Conservation (phyloP, 805 yeast genomes). For the Pichia manshurica region DNA sequence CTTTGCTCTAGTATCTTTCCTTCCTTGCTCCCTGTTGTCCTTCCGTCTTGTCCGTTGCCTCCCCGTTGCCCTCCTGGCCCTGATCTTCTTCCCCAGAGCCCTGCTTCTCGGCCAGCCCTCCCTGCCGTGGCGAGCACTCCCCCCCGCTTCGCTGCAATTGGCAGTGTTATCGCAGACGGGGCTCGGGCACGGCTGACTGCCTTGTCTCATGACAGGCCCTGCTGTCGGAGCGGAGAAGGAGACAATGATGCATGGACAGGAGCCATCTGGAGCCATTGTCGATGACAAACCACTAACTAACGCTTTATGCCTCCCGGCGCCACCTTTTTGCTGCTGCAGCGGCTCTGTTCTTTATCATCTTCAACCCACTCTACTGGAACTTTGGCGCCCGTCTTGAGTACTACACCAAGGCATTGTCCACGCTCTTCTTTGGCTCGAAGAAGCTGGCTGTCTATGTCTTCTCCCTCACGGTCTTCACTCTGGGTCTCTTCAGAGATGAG, state of each 20-base stretch:
- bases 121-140: background rate
- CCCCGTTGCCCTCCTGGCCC: too few relatives aligned
- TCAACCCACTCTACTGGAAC: conserved; percentile 97
- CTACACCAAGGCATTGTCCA: conserved; percentile 69
- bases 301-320: background rate
- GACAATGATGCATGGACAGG: too few relatives aligned
- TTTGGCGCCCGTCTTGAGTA: conserved; percentile 84
- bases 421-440: conserved; percentile 58
- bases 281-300: background rate
- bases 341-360: conserved; percentile 64
- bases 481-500: conserved; percentile 80
- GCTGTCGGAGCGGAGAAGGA: too few relatives aligned
- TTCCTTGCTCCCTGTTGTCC: too few relatives aligned
- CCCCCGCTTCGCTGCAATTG: too few relatives aligned
- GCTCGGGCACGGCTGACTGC: too few relatives aligned
- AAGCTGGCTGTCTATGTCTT: conserved; percentile 77
- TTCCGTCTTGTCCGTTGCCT: too few relatives aligned
- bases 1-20: too few relatives aligned
- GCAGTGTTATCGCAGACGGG: too few relatives aligned
- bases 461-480: conserved; percentile 75
- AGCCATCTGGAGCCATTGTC: background rate
- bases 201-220: too few relatives aligned
- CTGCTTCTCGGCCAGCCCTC: too few relatives aligned
- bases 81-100: too few relatives aligned
- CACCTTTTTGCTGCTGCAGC: conserved; percentile 19